Conservation (phyloP, 768 basidiomycete species). For the Suillus sp. region DNA sequence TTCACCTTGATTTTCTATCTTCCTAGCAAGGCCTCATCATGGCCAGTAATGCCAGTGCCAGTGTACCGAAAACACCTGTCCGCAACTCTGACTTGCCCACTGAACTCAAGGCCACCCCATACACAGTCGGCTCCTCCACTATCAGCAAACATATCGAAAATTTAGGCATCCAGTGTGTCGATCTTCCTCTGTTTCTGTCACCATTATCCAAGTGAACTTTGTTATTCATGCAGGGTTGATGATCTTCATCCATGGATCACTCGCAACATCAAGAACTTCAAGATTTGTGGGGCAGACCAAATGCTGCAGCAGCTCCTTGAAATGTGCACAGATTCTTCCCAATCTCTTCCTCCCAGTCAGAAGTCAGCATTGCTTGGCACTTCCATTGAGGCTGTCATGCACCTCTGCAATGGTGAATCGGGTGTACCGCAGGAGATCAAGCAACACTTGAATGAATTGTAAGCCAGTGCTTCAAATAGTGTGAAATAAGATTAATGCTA, state of each 20-base stretch:
- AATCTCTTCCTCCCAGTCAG: too few relatives aligned
- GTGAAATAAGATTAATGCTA: too few relatives aligned
- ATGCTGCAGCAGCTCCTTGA: conserved; percentile 8
- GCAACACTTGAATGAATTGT: conserved; percentile 1
- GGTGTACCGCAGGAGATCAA: neutral
- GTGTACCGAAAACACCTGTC: too few relatives aligned
- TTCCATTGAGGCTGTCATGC: conserved; percentile 3
- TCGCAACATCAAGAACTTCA: conserved; percentile 4
- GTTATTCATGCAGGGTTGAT: neutral
- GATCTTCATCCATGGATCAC: conserved; percentile 4
- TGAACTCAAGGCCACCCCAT: conserved; percentile 4
- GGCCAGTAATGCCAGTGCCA: neutral
- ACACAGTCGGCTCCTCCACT: neutral
- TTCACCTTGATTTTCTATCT: neutral
- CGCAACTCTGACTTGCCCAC: neutral
- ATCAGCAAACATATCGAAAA: neutral
- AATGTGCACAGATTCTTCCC: neutral
- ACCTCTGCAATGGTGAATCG: neutral
- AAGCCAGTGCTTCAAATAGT: neutral
- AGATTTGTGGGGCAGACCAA: neutral
- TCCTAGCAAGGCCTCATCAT: neutral
- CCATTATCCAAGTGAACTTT: neutral
- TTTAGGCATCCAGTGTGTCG: neutral
- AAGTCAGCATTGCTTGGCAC: neutral
- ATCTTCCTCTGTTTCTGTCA: neutral